A percentile compares a stretch with the other conserved stretches of the same genome.
phyloP scores from a whole-genome alignment of 345 rosid genomes.

The Salix caprea region DNA sequence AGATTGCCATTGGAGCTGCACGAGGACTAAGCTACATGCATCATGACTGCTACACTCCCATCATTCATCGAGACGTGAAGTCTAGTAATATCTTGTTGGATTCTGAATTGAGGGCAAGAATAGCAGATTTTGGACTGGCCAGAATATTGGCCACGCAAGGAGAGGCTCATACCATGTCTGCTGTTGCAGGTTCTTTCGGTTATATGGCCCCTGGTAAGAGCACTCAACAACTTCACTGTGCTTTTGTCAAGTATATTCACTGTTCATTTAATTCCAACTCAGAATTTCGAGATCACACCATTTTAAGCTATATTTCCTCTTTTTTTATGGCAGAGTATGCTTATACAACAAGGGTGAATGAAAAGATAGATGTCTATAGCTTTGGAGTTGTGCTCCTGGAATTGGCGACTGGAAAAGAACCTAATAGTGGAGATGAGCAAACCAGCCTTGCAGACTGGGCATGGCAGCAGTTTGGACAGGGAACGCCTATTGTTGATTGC shows the following conservation, averaged over 20 bases:
- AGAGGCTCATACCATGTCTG: slow-evolving; percentile 67
- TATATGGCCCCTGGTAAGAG: slow-evolving; percentile 83
- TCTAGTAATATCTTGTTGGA: slow-evolving; percentile 84
- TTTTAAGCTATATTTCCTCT: not conserved
- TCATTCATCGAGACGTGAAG: slow-evolving; percentile 84
- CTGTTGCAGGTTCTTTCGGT: slow-evolving; percentile 86
- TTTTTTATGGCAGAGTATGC: slow-evolving; percentile 57
- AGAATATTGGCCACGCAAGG: slow-evolving; percentile 61
- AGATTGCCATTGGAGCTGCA: slow-evolving; percentile 79
- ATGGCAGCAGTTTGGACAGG: slow-evolving; percentile 55
- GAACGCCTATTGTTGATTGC: slow-evolving; percentile 39
- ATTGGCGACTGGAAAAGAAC: slow-evolving; percentile 73
- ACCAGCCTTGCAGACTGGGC: slow-evolving; percentile 86
- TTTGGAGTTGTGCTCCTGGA: slow-evolving; percentile 90
- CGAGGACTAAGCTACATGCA: slow-evolving; percentile 89
- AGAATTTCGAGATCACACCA: not conserved
- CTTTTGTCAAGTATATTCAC: not conserved
- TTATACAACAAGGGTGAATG: slow-evolving; percentile 68
- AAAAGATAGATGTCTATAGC: slow-evolving; percentile 82
- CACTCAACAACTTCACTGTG: not conserved
- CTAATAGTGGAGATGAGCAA: slow-evolving; percentile 57
- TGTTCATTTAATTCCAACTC: not conserved
- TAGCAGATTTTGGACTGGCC: slow-evolving; percentile 93
- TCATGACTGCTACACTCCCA: slow-evolving; percentile 65
- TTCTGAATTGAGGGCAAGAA: slow-evolving; percentile 62